Percentiles rank a stretch among this genome's conserved stretches.
Conservation (phyloP, 73 alveolate genomes). For the Paraurostyla sp. region DNA sequence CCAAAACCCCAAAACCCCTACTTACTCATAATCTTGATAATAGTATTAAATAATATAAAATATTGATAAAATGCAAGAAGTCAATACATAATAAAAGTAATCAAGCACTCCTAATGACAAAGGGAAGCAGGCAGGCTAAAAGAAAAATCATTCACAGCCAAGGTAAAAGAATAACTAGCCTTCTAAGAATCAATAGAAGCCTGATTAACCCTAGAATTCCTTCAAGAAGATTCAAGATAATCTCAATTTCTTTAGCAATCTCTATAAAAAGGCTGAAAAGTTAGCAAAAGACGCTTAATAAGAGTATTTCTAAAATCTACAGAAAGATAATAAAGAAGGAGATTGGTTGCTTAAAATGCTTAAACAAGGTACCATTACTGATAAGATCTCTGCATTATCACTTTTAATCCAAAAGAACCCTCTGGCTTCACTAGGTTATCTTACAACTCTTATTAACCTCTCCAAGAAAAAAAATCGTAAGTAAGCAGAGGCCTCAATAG, state of each 20-base stretch:
- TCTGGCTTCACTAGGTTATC: conserved; percentile 70
- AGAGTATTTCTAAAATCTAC: neutral
- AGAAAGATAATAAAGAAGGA: conserved; percentile 59
- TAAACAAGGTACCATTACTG: conserved; percentile 88
- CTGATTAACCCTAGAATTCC: neutral
- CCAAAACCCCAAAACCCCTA: too few species aligned
- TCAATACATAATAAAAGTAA: too few species aligned
- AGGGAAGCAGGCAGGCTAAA: too few species aligned
- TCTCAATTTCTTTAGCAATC: neutral
- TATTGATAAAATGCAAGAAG: too few species aligned
- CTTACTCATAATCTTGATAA: too few species aligned
- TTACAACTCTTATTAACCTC: conserved; percentile 73
- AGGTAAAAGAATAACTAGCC: neutral
- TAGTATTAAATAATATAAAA: too few species aligned
- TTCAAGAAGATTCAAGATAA: conserved; percentile 5
- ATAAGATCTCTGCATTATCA: conserved; percentile 88
- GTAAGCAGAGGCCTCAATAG: conserved; percentile 80
- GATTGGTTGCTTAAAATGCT: conserved; percentile 61
- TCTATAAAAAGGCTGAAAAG: conserved; percentile 38
- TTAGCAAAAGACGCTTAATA: neutral
- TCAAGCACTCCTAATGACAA: too few species aligned
- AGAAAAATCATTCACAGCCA: conserved; percentile 41
- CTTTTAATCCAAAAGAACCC: conserved; percentile 79
- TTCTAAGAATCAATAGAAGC: neutral
- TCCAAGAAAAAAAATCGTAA: conserved; percentile 89